Evolutionary conservation across 2,329 filamentous ascomycete species (phyloP), one percentile per base, ranked within the genome.

Genomic region (Amylocarpus encephaloides): DNA sequence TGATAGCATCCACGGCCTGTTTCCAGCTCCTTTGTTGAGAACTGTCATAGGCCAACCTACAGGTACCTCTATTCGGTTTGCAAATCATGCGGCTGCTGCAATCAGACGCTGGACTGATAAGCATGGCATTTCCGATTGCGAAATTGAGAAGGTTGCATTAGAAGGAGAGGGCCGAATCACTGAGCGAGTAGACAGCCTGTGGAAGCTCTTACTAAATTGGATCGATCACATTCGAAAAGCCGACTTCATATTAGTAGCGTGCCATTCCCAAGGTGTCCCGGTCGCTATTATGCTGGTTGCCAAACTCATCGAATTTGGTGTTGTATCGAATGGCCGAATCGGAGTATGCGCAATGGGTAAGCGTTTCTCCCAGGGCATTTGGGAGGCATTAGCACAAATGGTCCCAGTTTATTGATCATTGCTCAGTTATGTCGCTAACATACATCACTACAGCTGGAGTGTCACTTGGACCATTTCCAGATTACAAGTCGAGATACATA

Each of bases 141-240:
- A 94, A 59, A 88, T 98, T 49, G 90, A 96, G 64, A 96, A 94
- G 65, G 87, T 97, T 12, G 89, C 92, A 1, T 76, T 98, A 0
- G 93, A 98, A 70, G 92, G 92, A 18, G 93, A 98, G 69, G 93
- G 93, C 19, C 89, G 88, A 66, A 93, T 98, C 42, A 79, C 79
- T 2, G 91, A 97, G 55, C 80, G 93, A 6, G 89, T 97, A 1
- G 87, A 94, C 53, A 87, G 94, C 35, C 72, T 98, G 6, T 98
- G 93, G 93, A 95, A 92, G 68, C 75, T 97, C 9, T 75, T 98
- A 49, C 75, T 96, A 26, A 96, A 96, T 67, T 95, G 90, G 88
- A 88, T 96, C 57, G 89, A 95, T 34, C 85, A 92, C 56, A 86
- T 98, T 30, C 83, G 88, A 46, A 79, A 79, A 47, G 91, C 93